Base-by-base conservation (phyloP, 345 rosid species). In the Lagerstroemia speciosa region DNA sequence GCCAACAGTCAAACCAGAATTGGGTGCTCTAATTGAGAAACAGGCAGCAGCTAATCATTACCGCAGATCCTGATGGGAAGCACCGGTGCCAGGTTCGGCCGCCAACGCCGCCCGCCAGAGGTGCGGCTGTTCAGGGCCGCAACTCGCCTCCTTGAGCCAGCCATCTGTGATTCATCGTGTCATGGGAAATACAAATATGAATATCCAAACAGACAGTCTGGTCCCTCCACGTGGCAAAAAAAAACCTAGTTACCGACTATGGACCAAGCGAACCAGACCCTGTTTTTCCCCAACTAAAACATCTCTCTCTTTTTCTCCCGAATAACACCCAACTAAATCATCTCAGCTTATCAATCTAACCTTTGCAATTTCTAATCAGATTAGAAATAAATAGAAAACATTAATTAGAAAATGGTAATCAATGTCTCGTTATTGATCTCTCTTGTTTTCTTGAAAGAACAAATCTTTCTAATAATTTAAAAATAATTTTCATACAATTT, bases 51-150 rank as follows among this genome's bases (percentile, higher is more conserved):
- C 4, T n/a, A 62, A 55, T 46, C 4, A 2, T 84, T 77, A 88
- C 98, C 86, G 88, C 75, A 84, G 91, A 63, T 88, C 29, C 31
- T 38, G 31, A 20, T 38, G 78, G 63, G 79, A 70, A 52, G 76
- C 60, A 50, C 84, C 80, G 34, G 65, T 55, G 46, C 38, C 78
- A 31, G 82, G 74, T 19, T n/a, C n/a, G n/a, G n/a, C n/a, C n/a
- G 80, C 53, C 37, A 80, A 53, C 46, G 71, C 41, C 73, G 75
- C 74, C 55, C 7, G 9, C 24, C 17, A 29, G n/a, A n/a, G 38
- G 11, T 11, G 26, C 41, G 58, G 60, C 34, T 72, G 24, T 62
- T 72, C 52, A 70, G 68, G 73, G 73, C 68, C 64, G 26, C 41
- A 16, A 10, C 77, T 71, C 10, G 75, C 73, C 66, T 77, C 88